phyloP scores from a whole-genome alignment of 768 basidiomycete species.

The Leucosporidium scottii region DNA sequence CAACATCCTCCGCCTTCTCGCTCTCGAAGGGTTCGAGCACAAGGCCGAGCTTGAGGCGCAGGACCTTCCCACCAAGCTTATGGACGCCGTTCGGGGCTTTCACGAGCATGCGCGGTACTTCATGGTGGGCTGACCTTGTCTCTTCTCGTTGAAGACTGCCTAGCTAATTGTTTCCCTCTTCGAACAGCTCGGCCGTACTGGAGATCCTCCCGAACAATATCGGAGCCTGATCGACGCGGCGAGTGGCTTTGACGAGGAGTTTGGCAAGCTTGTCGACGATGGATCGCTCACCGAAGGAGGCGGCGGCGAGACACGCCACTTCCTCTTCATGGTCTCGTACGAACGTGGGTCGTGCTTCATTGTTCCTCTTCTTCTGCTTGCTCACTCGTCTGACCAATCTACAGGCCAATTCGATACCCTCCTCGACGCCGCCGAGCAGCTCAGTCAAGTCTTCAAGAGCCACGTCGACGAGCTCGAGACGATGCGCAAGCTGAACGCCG shows the following conservation, averaged over 20 bases:
- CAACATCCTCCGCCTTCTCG: neutral
- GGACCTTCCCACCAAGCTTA: constrained; percentile 11
- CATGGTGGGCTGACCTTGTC: neutral
- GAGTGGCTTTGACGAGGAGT: neutral
- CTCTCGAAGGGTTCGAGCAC: constrained; percentile 1
- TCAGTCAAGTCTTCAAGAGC: neutral
- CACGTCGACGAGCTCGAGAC: constrained; percentile 1
- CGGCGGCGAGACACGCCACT: constrained; percentile 4
- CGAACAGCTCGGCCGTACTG: constrained; percentile 11
- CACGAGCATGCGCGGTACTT: constrained; percentile 20
- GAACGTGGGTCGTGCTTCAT: neutral
- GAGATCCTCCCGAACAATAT: neutral
- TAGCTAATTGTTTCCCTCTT: no score
- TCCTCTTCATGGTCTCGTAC: constrained; percentile 20
- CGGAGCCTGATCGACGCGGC: constrained; percentile 6
- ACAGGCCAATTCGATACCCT: constrained; percentile 8
- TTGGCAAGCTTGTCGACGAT: neutral
- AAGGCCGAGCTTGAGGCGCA: neutral
- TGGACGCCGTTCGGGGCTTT: constrained; percentile 7
- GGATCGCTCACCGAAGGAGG: neutral
- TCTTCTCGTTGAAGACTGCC: no score
- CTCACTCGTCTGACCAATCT: no score
- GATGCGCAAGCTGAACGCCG: neutral
- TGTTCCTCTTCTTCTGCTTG: neutral
- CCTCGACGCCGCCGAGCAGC: constrained; percentile 15